Evolutionary conservation across 2,329 filamentous ascomycete genomes (phyloP), one percentile per base, ranked within the genome.

Genomic region (Thyridium curvatum): DNA sequence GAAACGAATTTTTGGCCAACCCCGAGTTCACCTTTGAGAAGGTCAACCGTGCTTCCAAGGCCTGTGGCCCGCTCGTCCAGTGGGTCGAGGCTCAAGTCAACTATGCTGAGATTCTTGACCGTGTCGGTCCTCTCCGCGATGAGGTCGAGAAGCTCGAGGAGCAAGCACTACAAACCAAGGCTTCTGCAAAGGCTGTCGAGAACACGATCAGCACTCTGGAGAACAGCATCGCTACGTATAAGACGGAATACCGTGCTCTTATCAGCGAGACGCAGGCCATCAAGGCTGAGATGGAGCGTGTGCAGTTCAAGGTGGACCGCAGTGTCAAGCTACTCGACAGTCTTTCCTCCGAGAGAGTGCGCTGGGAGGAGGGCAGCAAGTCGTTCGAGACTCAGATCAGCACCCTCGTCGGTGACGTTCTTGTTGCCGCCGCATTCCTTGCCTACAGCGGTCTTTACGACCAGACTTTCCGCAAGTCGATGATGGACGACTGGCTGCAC

Each of bases 331-430:
- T 98, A 35, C 81, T 98, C 15, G 91, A 96, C 64, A 96, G 90
- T 64, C 71, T 98, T 49, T 94, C 93, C 8, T 96, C 91, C 4
- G 93, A 98, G 67, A 79, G 91, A 61, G 79, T 77, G 30, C 83
- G 93, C 55, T 98, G 93, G 93, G 93, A 98, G 56, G 87, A 91
- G 54, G 90, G 90, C 51, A 98, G 93, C 75, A 94, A 85, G 66
- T 96, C 91, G 1, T 98, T 98, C 59, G 91, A 97, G 62, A 94
- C 90, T 3, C 93, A 98, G 59, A 97, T 98, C 58, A 86, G 86
- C 61, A 98, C 93, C 3, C 79, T 98, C 38, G 87, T 98, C 30
- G 93, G 93, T 45, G 93, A 98, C 56, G 91, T 96, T 36, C 75
- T 98, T 44, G 84, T 96, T 37, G 93, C 93, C n/a, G 88, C 94